A percentile compares a stretch with the other conserved stretches of the same genome.
Evolutionary conservation across 192 early-diverging fungal genomes (phyloP).

Genomic region (Coemansia sp.): DNA sequence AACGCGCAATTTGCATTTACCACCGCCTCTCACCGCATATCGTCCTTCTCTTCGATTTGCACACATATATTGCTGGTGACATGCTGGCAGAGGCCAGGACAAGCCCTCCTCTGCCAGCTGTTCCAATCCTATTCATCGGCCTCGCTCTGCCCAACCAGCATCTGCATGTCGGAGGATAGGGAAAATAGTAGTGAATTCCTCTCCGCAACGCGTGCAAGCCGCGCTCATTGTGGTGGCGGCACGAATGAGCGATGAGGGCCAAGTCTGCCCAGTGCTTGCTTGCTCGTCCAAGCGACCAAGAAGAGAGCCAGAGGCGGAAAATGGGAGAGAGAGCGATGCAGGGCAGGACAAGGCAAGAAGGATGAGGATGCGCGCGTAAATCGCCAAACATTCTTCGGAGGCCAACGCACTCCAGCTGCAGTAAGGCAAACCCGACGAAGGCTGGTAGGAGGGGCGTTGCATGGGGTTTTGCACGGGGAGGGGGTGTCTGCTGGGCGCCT

Average conservation of each 20-base stretch:
- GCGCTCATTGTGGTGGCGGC: neutral
- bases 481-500: neutral
- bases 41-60: neutral
- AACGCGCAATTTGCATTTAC: neutral
- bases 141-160: neutral
- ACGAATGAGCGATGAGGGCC: neutral
- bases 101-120: neutral
- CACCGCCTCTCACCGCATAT: neutral
- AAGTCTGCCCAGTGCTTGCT: no score
- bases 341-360: neutral
- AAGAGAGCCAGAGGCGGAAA: neutral
- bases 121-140: neutral
- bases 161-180: neutral
- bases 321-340: neutral
- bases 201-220: neutral
- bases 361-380: conserved; percentile 1
- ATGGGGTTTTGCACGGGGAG: conserved; percentile 3
- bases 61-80: neutral
- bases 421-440: neutral
- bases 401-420: neutral
- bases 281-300: no score
- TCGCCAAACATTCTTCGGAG: neutral
- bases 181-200: neutral
- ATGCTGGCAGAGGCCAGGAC: neutral
- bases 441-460: neutral